Conservation (phyloP, 2,329 filamentous ascomycete species). For the Eutypella sp. region DNA sequence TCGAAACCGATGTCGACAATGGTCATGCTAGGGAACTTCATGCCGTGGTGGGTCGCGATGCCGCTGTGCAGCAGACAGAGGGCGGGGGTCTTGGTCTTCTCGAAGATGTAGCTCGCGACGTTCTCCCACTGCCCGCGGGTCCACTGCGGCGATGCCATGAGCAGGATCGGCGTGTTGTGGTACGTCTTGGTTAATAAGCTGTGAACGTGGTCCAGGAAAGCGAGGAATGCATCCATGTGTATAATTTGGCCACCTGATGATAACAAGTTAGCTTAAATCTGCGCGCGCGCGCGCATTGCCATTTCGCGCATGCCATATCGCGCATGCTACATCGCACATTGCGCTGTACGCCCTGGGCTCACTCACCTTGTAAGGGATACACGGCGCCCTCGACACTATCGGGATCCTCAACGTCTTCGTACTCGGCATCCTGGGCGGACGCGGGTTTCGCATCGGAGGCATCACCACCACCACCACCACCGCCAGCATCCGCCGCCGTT, state of each 20-base stretch:
- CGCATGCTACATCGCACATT: background rate
- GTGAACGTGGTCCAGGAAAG: conserved; percentile 88
- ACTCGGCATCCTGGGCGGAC: conserved; percentile 51
- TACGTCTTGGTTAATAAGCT: conserved; percentile 84
- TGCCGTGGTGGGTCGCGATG: conserved; percentile 79
- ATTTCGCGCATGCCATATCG: background rate
- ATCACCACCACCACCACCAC: too few relatives aligned
- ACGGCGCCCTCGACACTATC: conserved; percentile 84
- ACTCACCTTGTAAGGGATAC: conserved; percentile 68
- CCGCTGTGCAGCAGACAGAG: conserved; percentile 88
- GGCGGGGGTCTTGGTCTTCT: conserved; percentile 91
- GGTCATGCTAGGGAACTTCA: conserved; percentile 69
- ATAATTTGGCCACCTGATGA: conserved; percentile 66
- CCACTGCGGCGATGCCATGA: conserved; percentile 88
- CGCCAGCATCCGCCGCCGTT: conserved; percentile 15
- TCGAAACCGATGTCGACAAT: conserved; percentile 87
- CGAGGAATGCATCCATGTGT: conserved; percentile 90
- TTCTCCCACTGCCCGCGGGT: conserved; percentile 80
- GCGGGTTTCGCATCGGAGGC: conserved; percentile 30
- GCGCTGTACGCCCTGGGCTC: background rate
- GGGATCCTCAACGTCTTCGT: conserved; percentile 80
- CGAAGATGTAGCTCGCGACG: conserved; percentile 91
- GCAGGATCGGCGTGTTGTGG: conserved; percentile 91
- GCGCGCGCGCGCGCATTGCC: background rate
- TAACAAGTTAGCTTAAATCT: conserved; percentile 6